These are phyloP conservation scores for Zygoascus hellenicus DNA, from an alignment of 1,139 yeast genomes.

Conservation along the genomic window DNA sequence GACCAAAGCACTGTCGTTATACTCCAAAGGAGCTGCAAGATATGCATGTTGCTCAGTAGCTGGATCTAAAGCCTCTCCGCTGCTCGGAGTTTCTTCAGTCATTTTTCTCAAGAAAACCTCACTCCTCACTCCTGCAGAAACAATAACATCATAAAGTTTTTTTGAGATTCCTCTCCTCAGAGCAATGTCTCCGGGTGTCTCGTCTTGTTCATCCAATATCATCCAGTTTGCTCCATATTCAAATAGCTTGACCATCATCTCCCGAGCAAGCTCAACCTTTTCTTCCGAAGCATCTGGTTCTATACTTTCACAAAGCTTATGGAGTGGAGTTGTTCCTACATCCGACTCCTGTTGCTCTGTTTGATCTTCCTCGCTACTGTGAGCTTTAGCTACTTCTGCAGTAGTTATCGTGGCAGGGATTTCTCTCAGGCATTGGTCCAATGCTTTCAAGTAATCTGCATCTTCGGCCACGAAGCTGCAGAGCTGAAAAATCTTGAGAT, in stretches of 20 bases:
- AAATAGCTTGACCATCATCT: constrained; percentile 60
- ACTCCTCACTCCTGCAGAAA: constrained; percentile 87
- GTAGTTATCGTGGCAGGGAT: constrained; percentile 78
- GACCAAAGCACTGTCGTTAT: constrained; percentile 62
- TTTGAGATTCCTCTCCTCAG: constrained; percentile 31
- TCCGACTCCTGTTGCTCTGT: constrained; percentile 31
- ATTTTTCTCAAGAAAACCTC: constrained; percentile 74
- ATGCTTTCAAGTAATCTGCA: constrained; percentile 39
- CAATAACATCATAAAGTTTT: constrained; percentile 46
- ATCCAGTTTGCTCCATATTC: constrained; percentile 93
- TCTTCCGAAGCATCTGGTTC: constrained; percentile 27
- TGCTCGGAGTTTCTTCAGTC: constrained; percentile 52
- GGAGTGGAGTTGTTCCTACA: constrained; percentile 74
- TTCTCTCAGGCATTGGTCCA: constrained; percentile 51
- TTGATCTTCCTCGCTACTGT: constrained; percentile 12
- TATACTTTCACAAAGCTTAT: constrained; percentile 41
- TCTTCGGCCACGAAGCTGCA: constrained; percentile 47
- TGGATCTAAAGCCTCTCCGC: constrained; percentile 34
- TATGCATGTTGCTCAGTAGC: constrained; percentile 53
- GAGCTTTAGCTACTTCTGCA: constrained; percentile 53
- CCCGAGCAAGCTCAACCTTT: constrained; percentile 45
- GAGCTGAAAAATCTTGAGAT: constrained; percentile 48
- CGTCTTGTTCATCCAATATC: constrained; percentile 51
- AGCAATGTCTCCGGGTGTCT: constrained; percentile 68
- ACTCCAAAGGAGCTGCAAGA: constrained; percentile 60